These are phyloP conservation scores for Neoboletus magnificus DNA, from an alignment of 768 basidiomycete species.

Conservation along the genomic window DNA sequence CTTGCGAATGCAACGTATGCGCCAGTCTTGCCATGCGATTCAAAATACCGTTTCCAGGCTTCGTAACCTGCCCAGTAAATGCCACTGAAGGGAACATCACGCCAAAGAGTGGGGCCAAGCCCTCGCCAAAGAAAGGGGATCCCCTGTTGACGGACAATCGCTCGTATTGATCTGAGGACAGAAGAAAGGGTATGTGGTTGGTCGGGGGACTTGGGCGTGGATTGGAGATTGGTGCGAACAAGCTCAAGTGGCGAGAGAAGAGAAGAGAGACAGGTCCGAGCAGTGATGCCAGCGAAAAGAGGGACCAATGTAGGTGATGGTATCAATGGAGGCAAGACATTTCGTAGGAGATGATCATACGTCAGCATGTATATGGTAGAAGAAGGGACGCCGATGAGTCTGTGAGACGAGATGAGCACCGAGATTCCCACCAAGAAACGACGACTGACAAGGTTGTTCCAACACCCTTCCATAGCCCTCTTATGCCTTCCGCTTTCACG, in stretches of 20 bases:
- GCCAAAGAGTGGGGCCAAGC: slow-evolving; percentile 88
- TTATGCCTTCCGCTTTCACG: slow-evolving; percentile 72
- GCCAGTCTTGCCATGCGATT: slow-evolving; percentile 51
- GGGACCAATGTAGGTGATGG: slow-evolving; percentile 57
- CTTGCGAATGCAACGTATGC: slow-evolving; percentile 78
- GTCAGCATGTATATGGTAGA: slow-evolving; percentile 93
- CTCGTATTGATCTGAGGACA: slow-evolving; percentile 60
- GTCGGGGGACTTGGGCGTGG: slow-evolving; percentile 67
- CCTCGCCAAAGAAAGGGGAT: slow-evolving; percentile 82
- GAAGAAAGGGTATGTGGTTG: slow-evolving; percentile 77
- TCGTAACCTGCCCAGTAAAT: slow-evolving; percentile 98
- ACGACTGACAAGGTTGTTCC: slow-evolving; percentile 79
- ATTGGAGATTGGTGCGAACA: slow-evolving; percentile 89
- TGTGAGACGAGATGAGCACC: slow-evolving; percentile 29
- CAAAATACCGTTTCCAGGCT: slow-evolving; percentile 64
- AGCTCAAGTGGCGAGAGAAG: slow-evolving; percentile 87
- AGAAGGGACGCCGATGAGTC: slow-evolving; percentile 88
- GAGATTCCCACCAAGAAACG: neutral
- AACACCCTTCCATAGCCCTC: slow-evolving; percentile 93
- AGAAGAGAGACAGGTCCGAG: slow-evolving; percentile 76
- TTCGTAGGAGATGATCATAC: slow-evolving; percentile 81
- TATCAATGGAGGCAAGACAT: slow-evolving; percentile 57
- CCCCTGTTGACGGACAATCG: slow-evolving; percentile 61
- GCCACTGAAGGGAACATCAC: slow-evolving; percentile 97
- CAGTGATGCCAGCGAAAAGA: slow-evolving; percentile 76